Base-by-base conservation (phyloP, 2,329 filamentous ascomycete species). In the Parafenestella ontariensis region DNA sequence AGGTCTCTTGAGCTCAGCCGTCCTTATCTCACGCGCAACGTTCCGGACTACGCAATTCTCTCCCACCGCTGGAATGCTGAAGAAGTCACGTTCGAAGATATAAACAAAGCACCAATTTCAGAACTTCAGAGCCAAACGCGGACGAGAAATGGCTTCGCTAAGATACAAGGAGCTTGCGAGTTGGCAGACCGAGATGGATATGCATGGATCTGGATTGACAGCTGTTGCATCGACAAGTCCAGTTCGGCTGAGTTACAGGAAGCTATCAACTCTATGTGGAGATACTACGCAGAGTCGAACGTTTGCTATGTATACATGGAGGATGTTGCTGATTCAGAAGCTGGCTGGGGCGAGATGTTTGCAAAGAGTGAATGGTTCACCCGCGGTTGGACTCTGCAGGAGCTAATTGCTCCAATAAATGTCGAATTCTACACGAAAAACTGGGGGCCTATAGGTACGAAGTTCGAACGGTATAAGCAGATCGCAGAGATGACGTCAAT, bases 361-460 rank as follows among this genome's bases (percentile, higher is more conserved):
- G 5, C 37, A 50, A 13, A 39, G 51, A 64, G n/a, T n/a, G n/a
- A n/a, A n/a, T n/a, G n/a, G n/a, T n/a, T n/a, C n/a, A n/a, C n/a
- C n/a, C n/a, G n/a, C n/a, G n/a, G n/a, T n/a, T n/a, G n/a, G n/a
- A n/a, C n/a, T n/a, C n/a, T n/a, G n/a, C n/a, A n/a, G n/a, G 91
- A 96, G 70, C 45, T 61, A 11, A 36, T 55, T 23, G 55, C 56
- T 3, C 50, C 57, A 13, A 17, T n/a, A n/a, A 3, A 41, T 24
- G 33, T 59, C 18, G 24, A 45, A 5, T 60, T 60, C 46, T 60
- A 42, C 39, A 18, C 34, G 4, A 29, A 24, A 9, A 34, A 58
- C 11, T 48, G 49, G 37, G n/a, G 21, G 15, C 11, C 21, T 2
- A 29, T 60, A 2, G 54, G 54, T 20, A 48, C 26, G 15, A 60